Percentiles rank a stretch among this genome's conserved stretches.
These are phyloP conservation scores for Solanum microdontum DNA, from an alignment of 257 asterid genomes.

Conservation along the genomic window DNA sequence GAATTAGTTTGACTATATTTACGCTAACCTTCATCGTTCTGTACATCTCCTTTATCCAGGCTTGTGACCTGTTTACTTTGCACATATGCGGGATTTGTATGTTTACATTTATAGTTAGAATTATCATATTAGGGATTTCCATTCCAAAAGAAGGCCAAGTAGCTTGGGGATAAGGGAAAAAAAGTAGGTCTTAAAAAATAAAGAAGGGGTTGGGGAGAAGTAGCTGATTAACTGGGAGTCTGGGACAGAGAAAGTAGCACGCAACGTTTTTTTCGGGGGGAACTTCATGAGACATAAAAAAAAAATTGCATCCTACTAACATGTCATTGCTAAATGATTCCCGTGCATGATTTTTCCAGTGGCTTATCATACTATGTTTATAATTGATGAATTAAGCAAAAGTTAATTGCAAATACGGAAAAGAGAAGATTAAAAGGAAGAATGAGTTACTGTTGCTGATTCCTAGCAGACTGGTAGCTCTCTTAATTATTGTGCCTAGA, in stretches of 20 bases:
- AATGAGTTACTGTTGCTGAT: not conserved
- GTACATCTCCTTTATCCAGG: not conserved
- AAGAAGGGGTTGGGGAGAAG: not conserved
- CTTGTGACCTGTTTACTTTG: not conserved
- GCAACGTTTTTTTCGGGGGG: too few relatives aligned
- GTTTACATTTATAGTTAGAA: not conserved
- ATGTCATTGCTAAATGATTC: too few relatives aligned
- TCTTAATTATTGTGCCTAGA: not conserved
- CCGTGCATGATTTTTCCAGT: not conserved
- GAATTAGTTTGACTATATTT: not conserved
- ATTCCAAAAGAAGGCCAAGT: not conserved
- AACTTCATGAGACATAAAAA: too few relatives aligned
- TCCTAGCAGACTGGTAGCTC: not conserved
- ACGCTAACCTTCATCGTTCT: not conserved
- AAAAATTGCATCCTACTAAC: too few relatives aligned
- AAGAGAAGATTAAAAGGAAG: not conserved
- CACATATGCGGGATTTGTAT: not conserved
- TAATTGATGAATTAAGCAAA: not conserved
- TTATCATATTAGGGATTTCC: not conserved
- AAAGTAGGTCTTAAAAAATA: not conserved
- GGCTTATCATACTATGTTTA: not conserved
- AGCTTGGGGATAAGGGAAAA: not conserved
- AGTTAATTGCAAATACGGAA: not conserved
- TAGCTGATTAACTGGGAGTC: not conserved
- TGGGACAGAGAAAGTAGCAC: not conserved